Conservation (phyloP, 2,329 filamentous ascomycete species). For the Rosellinia necatrix region DNA sequence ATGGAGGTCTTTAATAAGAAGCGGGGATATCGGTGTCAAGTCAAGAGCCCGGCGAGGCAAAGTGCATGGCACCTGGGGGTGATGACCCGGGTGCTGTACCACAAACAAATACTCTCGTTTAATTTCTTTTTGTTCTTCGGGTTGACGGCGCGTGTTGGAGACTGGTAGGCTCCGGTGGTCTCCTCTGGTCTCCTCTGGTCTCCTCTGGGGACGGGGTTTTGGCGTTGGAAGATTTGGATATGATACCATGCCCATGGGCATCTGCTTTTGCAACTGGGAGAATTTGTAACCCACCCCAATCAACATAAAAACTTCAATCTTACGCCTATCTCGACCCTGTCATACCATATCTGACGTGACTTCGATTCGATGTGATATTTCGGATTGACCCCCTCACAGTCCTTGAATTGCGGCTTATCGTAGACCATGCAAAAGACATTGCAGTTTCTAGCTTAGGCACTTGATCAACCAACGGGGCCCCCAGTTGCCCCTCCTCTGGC, state of each 20-base stretch:
- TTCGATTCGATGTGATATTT: neutral
- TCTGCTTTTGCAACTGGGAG: conserved; percentile 12
- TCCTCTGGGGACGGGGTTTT: conserved; percentile 11
- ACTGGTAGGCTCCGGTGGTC: neutral
- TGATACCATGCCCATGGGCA: conserved; percentile 23
- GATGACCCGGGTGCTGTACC: conserved; percentile 17
- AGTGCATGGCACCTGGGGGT: conserved; percentile 60
- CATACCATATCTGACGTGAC: neutral
- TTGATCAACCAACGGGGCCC: too few species aligned
- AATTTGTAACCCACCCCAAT: conserved; percentile 2
- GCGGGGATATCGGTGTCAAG: conserved; percentile 65
- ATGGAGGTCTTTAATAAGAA: conserved; percentile 66
- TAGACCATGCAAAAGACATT: conserved; percentile 3
- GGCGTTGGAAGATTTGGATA: conserved; percentile 23
- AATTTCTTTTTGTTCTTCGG: neutral
- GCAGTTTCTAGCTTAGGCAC: neutral
- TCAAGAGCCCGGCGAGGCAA: conserved; percentile 50
- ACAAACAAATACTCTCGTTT: neutral
- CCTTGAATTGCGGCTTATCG: conserved; percentile 16
- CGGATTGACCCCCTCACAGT: neutral
- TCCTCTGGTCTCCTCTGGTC: too few species aligned
- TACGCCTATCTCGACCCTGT: neutral
- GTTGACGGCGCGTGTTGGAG: neutral
- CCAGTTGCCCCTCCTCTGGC: conserved; percentile 8
- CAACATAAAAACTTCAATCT: neutral